Evolutionary conservation across 306 rosid genomes (phyloP), one percentile per base, ranked within the genome.

Genomic region (Casuarina glauca): DNA sequence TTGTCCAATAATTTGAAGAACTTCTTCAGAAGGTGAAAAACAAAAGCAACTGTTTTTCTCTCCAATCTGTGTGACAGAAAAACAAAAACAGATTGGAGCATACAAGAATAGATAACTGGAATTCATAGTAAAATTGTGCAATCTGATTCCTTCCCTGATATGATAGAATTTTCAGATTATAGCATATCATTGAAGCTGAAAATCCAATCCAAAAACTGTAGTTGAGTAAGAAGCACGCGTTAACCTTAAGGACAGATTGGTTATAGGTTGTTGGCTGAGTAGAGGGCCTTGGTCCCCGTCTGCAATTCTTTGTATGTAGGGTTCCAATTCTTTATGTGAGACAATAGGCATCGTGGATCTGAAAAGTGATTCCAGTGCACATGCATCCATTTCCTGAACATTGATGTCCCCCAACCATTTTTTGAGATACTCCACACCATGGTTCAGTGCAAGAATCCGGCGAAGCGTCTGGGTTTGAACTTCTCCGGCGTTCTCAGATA

Each of bases 251-350:
- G 71, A 66, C 49, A 66, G 71, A 42, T 26, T 91, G 44, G 87
- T 80, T 9, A 95, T 87, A 70, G 91, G 96, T 64, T 88, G 91
- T 74, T 85, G 97, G 76, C 96, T 89, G 78, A 95, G 97, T 12
- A 86, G 12, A 69, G 97, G 87, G 74, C 53, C 3, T 0, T 87
- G 77, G 61, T 91, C 97, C 41, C 97, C 97, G 74, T 95, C 91
- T 38, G 93, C 97, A 77, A 91, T 91, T 82, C 91, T 81, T 38
- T 86, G 92, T n/a, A 95, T 87, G 68, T 68, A 87, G 32, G 98
- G 97, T 69, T 95, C 97, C 35, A 92, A 89, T 79, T 92, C 93
- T 54, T 84, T 84, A 87, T 92, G 97, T 0, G 97, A 86, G 9
- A 90, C 80, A 78, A 95, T 88, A 3, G 98, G 98, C 52, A 94